Percentiles rank a stretch among this genome's conserved stretches.
These are phyloP conservation scores for Wickerhamomyces bisporus DNA, from an alignment of 805 yeast genomes.

Conservation along the genomic window DNA sequence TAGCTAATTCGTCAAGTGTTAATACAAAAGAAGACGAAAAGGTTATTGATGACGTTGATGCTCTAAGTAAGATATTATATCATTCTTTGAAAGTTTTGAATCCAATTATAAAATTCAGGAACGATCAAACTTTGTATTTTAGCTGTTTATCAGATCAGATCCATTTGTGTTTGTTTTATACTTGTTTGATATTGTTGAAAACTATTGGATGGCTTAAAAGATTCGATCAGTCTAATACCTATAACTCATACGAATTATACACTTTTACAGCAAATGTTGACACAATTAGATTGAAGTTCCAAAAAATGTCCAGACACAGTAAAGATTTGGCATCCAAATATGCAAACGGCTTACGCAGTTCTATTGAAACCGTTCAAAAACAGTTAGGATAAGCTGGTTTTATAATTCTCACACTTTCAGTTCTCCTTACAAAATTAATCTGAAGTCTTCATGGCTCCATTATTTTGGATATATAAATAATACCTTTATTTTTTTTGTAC, in stretches of 20 bases:
- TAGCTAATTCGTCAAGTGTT: too few relatives aligned
- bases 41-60: constrained; percentile 16
- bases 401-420: too few relatives aligned
- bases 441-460: too few relatives aligned
- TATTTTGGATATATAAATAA: too few relatives aligned
- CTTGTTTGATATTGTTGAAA: constrained; percentile 19
- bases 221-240: constrained; percentile 13
- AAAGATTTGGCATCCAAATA: constrained; percentile 19
- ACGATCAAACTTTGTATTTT: constrained; percentile 45
- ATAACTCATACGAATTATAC: constrained; percentile 13
- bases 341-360: constrained; percentile 13
- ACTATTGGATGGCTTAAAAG: constrained; percentile 20
- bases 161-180: constrained; percentile 35
- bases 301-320: constrained; percentile 11
- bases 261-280: constrained; percentile 18
- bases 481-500: too few relatives aligned
- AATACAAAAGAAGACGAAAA: constrained; percentile 6
- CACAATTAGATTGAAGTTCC: constrained; percentile 11
- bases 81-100: constrained; percentile 22
- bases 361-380: constrained; percentile 5
- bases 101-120: constrained; percentile 21
- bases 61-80: constrained; percentile 20
- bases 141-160: constrained; percentile 69
- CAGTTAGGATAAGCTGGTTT: too few relatives aligned
- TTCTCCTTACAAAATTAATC: too few relatives aligned